Base-by-base conservation (phyloP, 176 grass and related monocot species). In the Carex cristatella region DNA sequence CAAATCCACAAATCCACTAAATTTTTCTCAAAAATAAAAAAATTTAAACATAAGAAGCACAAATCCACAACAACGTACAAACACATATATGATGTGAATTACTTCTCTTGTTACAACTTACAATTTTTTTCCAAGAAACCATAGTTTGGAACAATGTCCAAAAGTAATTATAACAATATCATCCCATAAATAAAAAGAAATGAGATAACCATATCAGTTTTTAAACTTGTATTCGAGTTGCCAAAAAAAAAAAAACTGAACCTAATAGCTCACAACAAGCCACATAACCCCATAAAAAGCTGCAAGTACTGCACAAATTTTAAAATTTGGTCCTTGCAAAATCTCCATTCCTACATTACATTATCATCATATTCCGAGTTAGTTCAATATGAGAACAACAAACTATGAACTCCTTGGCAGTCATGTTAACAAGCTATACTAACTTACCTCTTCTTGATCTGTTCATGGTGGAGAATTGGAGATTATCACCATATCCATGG, bases 351-450 rank as follows among this genome's bases (percentile, higher is more conserved):
- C 74, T 57, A 79, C 53, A 37, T 57, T 58, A 56, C 74, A 76
- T 55, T 55, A 58, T 31, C 74, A 58, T 79, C 51, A 58, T 58
- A 79, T 57, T 58, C 74, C 11, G 30, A 79, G 53, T 79, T 79
- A 58, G 74, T 58, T 79, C 74, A 79, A 78, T 58, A 77, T 23
- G 13, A 72, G 30, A 56, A 76, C 72, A 54, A 76, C 46, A 49
- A 76, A 32, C 19, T 54, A 76, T 18, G 5, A 76, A 31, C 72
- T 76, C 72, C 72, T 76, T 32, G 15, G 74, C 14, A 32, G 51
- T 57, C 23, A 57, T 57, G 48, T 78, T 79, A 58, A 79, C 73
- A 79, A 79, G 30, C 74, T 35, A 79, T 79, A 23, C 35, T 28
- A n/a, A 79, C 57, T 51, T 58, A 58, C 74, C 74, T 79, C 30